A percentile compares a stretch with the other conserved stretches of the same genome.
Evolutionary conservation across 2,329 filamentous ascomycete genomes (phyloP).

Genomic region (Botryotinia calthae): DNA sequence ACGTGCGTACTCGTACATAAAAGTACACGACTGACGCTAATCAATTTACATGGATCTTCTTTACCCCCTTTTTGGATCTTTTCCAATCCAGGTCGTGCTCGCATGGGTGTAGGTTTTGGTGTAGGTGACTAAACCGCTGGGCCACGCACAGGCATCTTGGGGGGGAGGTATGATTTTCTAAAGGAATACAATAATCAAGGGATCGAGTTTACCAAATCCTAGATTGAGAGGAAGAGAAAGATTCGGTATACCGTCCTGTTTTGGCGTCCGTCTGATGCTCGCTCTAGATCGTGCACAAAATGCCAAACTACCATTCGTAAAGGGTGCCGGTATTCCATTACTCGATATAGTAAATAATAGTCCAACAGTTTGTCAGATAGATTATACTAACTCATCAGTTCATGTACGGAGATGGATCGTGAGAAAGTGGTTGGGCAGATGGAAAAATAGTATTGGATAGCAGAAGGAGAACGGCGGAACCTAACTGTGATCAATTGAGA

Average conservation of each 20-base stretch:
- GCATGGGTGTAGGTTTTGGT: slow-evolving; percentile 13
- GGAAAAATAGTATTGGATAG: background rate
- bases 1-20: background rate
- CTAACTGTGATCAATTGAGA: background rate
- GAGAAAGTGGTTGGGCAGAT: background rate
- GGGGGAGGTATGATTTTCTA: background rate
- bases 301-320: background rate
- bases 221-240: background rate
- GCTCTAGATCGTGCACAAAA: background rate
- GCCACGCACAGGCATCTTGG: slow-evolving; percentile 12
- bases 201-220: slow-evolving; percentile 10
- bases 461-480: background rate
- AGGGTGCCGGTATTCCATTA: background rate
- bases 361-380: background rate
- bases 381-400: background rate
- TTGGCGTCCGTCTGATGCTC: background rate
- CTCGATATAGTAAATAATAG: background rate
- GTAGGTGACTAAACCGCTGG: slow-evolving; percentile 12
- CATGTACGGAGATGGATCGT: background rate
- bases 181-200: slow-evolving; percentile 11
- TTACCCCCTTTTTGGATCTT: slow-evolving; percentile 15
- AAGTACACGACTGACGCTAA: background rate
- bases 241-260: background rate
- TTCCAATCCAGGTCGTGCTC: slow-evolving; percentile 6
- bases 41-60: background rate